Evolutionary conservation across 192 early-diverging fungal species (phyloP), one percentile per base, ranked within the genome.

Genomic region (Backusella luteola): DNA sequence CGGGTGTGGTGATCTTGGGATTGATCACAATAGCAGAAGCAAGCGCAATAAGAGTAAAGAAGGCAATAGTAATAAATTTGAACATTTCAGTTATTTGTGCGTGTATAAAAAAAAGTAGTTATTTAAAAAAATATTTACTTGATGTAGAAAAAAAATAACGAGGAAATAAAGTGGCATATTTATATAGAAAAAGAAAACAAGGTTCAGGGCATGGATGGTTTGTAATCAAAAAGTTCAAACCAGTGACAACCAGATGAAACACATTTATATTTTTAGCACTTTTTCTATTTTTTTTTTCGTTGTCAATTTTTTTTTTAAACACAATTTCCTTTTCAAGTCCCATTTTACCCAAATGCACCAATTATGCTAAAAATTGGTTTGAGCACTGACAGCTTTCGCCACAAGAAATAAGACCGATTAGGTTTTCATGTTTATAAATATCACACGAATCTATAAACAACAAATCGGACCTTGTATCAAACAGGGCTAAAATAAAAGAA

Each of bases 1-100:
- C 34, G 14, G 77, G 77, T 15, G 38, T 46, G 6, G 63, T 67
- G 7, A 73, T 73, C 23, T 68, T 73, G n/a, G 73, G 53, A 17
- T 74, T 74, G 35, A 56, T 66, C 14, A 63, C 73, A 39, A 63
- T 63, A 26, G 73, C 73, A 36, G 26, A 49, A 7, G 56, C 56
- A 49, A 74, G 34, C 29, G 36, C 36, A 26, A 56, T 26, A 66
- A 74, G 41, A 32, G 52, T 14, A 29, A 56, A 35, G 12, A 74
- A 41, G 23, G 42, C 2, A 56, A 74, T 44, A 46, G 32, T 29
- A 6, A 53, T 49, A 1, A 52, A 72, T 46, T 49, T 72, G 32
- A 72, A 53, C 70, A 72, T 72, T 26, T 63, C 26, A 63, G 17
- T 59, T 59, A 9, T 59, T 19, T 59, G 53, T 26, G 19, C 26